Conservation (phyloP, 306 rosid genomes). For the Medicago truncatula region DNA sequence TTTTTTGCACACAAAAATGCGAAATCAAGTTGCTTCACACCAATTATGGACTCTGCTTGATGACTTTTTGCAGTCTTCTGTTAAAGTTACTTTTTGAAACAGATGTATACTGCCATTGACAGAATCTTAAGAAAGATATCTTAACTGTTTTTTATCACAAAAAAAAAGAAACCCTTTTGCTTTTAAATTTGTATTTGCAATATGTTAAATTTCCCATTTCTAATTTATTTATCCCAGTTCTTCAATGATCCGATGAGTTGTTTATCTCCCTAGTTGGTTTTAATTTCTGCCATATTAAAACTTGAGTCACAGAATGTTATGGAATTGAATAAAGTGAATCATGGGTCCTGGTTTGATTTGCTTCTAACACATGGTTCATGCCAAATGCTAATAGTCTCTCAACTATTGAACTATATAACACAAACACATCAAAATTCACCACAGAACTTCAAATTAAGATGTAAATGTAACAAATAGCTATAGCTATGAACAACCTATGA, state of each 20-base stretch:
- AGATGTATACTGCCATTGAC: not conserved
- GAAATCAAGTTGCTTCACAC: not conserved
- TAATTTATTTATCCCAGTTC: not conserved
- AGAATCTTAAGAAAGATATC: not conserved
- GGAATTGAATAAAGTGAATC: not conserved
- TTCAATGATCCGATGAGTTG: conserved; percentile 4
- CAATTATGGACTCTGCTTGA: not conserved
- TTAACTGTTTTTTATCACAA: not conserved
- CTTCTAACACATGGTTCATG: not conserved
- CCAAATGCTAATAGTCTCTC: not conserved
- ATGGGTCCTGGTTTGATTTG: conserved; percentile 2
- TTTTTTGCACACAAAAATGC: not conserved
- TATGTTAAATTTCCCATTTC: not conserved
- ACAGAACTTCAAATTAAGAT: not conserved
- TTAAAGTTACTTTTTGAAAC: not conserved
- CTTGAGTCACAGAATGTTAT: conserved; percentile 6
- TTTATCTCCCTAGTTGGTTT: not conserved
- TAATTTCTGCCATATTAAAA: not conserved
- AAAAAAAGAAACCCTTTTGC: not conserved
- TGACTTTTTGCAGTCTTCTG: not conserved
- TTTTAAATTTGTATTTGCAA: not conserved
- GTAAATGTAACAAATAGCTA: not conserved
- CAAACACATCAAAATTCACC: not conserved
- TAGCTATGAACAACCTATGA: not conserved
- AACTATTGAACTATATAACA: not conserved